A percentile compares a stretch with the other conserved stretches of the same genome.
phyloP scores from a whole-genome alignment of 2,329 filamentous ascomycete genomes.

The Fusarium sp. region DNA sequence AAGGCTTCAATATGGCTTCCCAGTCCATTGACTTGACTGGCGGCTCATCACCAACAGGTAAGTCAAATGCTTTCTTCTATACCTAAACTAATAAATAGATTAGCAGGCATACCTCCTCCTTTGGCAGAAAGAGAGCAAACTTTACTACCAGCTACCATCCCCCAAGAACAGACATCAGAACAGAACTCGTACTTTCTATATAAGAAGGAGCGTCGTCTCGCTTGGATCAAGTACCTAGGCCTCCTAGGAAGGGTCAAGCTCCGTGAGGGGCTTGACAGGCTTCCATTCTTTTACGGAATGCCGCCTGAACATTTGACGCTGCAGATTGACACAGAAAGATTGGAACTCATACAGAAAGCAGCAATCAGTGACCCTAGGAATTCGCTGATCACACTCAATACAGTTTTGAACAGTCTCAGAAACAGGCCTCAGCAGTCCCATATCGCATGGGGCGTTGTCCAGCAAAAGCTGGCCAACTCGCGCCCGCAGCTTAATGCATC shows the following conservation, averaged over 20 bases:
- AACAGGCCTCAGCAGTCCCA: background rate
- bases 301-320: background rate
- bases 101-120: background rate
- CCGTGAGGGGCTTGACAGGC: background rate
- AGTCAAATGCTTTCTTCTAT: background rate
- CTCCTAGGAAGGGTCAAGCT: background rate
- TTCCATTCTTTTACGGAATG: slow-evolving; percentile 2
- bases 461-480: background rate
- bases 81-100: background rate
- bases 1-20: background rate
- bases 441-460: background rate
- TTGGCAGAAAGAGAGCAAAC: accelerated
- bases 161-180: background rate
- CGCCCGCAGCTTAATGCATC: background rate
- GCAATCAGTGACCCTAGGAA: background rate
- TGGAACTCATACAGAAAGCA: background rate
- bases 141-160: accelerated
- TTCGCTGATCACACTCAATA: background rate
- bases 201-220: background rate
- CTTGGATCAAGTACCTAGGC: slow-evolving; percentile 4
- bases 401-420: background rate
- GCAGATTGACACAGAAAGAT: background rate
- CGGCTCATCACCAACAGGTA: background rate
- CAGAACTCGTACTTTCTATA: background rate
- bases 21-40: background rate